Evolutionary conservation across 1,139 yeast species (phyloP).

Genomic region (Lodderomyces theae): DNA sequence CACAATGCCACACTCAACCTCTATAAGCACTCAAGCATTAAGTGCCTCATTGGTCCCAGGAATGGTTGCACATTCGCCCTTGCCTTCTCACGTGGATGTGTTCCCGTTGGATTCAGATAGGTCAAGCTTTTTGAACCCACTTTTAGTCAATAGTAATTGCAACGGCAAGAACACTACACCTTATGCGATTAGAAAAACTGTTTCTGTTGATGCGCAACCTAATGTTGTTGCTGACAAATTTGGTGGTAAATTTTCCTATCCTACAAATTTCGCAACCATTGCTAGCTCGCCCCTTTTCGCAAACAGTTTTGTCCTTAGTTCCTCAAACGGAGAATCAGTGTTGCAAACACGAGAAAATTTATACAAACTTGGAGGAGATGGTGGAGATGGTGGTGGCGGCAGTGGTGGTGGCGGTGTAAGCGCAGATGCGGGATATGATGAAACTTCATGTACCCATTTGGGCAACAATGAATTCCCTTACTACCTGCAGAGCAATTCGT

Average conservation of each 20-base stretch:
- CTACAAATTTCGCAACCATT: conserved; percentile 1
- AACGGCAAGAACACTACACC: not conserved
- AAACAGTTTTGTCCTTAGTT: conserved; percentile 3
- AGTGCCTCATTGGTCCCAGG: not conserved
- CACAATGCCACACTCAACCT: not conserved
- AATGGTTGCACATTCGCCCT: not conserved
- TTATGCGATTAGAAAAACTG: not conserved
- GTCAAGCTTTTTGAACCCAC: not conserved
- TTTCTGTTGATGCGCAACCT: not conserved
- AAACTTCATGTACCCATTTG: not conserved
- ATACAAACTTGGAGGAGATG: not conserved
- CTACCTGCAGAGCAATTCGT: conserved; percentile 5
- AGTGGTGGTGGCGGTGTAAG: too few species aligned
- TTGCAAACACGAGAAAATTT: not conserved
- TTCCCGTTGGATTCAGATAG: not conserved
- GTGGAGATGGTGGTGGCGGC: too few species aligned
- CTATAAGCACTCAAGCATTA: not conserved
- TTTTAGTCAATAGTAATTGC: not conserved
- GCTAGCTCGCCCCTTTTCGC: conserved; percentile 8
- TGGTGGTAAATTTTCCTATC: not conserved
- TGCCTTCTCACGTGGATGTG: not conserved
- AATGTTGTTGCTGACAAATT: not conserved
- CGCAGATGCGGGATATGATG: not conserved
- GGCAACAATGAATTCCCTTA: conserved; percentile 6
- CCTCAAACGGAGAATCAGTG: conserved; percentile 1